phyloP scores from a whole-genome alignment of 129 eudicot species.

The Tanacetum coccineum region DNA sequence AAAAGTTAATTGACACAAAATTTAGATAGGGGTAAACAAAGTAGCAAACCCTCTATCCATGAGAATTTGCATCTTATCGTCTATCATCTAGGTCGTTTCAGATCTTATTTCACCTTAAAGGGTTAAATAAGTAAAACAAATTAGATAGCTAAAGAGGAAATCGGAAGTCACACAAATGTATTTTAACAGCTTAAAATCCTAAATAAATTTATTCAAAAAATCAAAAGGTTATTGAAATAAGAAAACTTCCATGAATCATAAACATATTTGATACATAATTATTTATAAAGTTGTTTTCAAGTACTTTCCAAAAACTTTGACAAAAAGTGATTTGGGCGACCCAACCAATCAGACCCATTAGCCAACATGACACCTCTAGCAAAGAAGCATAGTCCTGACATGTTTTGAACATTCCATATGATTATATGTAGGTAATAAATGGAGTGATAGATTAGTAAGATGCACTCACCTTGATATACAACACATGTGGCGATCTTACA shows the following conservation, averaged over 20 bases:
- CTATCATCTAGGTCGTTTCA: slow-evolving; percentile 46
- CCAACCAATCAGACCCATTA: not conserved
- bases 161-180: not conserved
- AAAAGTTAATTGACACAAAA: slow-evolving; percentile 4
- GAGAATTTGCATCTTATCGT: slow-evolving; percentile 57
- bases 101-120: not conserved
- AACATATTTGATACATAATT: not conserved
- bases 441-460: not conserved
- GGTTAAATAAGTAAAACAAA: not conserved
- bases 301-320: not conserved
- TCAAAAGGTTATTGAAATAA: not conserved
- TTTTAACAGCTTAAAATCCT: not conserved
- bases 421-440: not conserved
- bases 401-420: not conserved
- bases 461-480: slow-evolving; percentile 60
- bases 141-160: not conserved
- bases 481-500: slow-evolving; percentile 72
- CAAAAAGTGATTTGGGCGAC: not conserved
- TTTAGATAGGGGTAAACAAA: slow-evolving; percentile 59
- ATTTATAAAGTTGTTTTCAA: not conserved
- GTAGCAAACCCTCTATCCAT: slow-evolving; percentile 87
- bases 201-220: not conserved
- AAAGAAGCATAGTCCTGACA: slow-evolving; percentile 12
- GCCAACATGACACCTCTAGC: slow-evolving; percentile 1
- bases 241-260: not conserved